Evolutionary conservation across 1,284 basidiomycete species (phyloP).

Genomic region (Takashimella tepidaria): DNA sequence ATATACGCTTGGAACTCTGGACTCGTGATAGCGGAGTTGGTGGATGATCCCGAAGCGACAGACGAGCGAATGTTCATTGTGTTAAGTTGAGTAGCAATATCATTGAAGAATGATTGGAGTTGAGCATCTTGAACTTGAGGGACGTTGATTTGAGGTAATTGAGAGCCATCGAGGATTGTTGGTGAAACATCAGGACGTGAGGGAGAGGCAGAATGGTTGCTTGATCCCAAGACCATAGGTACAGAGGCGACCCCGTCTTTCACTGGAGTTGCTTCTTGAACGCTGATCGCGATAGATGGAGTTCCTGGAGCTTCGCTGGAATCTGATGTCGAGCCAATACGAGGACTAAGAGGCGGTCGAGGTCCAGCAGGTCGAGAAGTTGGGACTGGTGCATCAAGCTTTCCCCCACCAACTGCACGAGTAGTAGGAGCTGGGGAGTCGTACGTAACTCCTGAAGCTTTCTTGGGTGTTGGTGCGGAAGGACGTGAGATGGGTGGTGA

Average conservation of each 20-base stretch:
- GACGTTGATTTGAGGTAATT: conserved; percentile 36
- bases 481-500: conserved; percentile 35
- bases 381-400: conserved; percentile 23
- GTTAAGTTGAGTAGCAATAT: conserved; percentile 56
- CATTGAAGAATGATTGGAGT: conserved; percentile 56
- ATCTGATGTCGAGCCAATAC: conserved; percentile 12
- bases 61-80: conserved; percentile 51
- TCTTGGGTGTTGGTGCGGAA: conserved; percentile 46
- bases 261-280: conserved; percentile 50
- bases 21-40: conserved; percentile 34
- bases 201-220: not conserved
- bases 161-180: conserved; percentile 23
- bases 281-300: conserved; percentile 40
- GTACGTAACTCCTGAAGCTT: conserved; percentile 30
- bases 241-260: conserved; percentile 31
- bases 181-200: conserved; percentile 22
- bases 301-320: conserved; percentile 21
- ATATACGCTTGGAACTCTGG: conserved; percentile 39
- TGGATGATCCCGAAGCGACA: conserved; percentile 45
- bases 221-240: too few species aligned
- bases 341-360: conserved; percentile 28
- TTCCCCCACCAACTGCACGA: conserved; percentile 12
- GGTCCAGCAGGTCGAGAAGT: conserved; percentile 26
- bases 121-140: conserved; percentile 51
- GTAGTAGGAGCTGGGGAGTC: conserved; percentile 15